Base-by-base conservation (phyloP, 2,329 filamentous ascomycete species). In the Zymoseptoria ardabiliae region DNA sequence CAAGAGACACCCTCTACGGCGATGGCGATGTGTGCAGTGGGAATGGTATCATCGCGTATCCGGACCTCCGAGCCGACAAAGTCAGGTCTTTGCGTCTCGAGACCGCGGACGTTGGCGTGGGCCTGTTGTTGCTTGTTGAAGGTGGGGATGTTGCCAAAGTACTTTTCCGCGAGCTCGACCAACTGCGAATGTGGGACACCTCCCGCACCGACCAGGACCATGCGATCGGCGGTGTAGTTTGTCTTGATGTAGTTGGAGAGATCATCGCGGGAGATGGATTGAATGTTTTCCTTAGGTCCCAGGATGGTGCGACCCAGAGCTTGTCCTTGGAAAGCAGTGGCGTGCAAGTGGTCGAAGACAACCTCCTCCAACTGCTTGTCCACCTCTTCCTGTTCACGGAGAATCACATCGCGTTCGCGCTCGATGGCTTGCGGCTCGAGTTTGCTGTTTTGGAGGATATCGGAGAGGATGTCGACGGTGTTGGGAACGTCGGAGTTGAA, bases 281-380 rank as follows among this genome's bases (percentile, higher is more conserved):
- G 86, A 77, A 99, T 99, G 85, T 99, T 99, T 83, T 99, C 87
- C 79, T 91, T 92, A 69, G 94, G 94, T 69, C 94, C 94, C 66
- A 99, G 86, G 76, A 99, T 99, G 70, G 94, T 99, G 76, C 94
- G 92, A 77, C 94, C 94, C 61, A 99, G 86, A 64, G 94, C 89
- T 82, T 99, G 94, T 75, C 87, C 84, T 82, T 97, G 92, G 86
- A 90, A 99, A 72, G 94, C 95, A 70, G 94, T 99, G 73, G 94
- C 93, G 80, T 99, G 94, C 61, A 99, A 84, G 80, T 99, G 94
- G 81, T 99, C 94, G 73, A 99, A 99, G 62, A 99, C 95, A 68
- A 99, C 94, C 81, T 99, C 94, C 82, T 99, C 95, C 61, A 97
- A 82, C 82, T 97, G 93, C 86, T 99, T 99, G 85, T 99, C 94